Percentiles rank a stretch among this genome's conserved stretches.
phyloP scores from a whole-genome alignment of 2,329 filamentous ascomycete species.

The Neofusicoccum umdonicola region DNA sequence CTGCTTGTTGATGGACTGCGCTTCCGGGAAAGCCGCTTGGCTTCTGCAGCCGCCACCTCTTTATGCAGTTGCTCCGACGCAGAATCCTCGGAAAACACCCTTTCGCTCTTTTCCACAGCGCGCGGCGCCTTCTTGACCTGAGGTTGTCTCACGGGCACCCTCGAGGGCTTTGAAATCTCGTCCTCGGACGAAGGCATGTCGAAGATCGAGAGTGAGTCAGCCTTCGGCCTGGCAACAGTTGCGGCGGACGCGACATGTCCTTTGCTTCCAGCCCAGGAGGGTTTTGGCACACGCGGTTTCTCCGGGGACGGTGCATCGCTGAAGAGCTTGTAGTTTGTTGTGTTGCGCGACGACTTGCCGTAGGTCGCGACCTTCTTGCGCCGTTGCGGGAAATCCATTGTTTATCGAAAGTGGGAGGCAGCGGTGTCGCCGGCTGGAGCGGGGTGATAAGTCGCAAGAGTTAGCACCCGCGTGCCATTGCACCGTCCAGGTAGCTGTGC shows the following conservation, averaged over 20 bases:
- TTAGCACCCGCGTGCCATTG: background rate
- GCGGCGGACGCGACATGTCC: background rate
- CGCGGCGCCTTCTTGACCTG: background rate
- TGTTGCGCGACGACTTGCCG: slow-evolving; percentile 33
- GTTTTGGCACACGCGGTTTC: slow-evolving; percentile 27
- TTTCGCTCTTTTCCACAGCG: background rate
- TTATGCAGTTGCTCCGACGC: slow-evolving; percentile 14
- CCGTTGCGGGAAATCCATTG: slow-evolving; percentile 23
- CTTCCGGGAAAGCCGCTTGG: background rate
- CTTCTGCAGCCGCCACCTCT: slow-evolving; percentile 8
- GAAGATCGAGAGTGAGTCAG: slow-evolving; percentile 29
- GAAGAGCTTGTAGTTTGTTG: slow-evolving; percentile 20
- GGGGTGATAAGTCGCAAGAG: background rate
- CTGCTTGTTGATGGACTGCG: background rate
- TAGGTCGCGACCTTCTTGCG: slow-evolving; percentile 41
- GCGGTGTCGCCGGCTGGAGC: background rate
- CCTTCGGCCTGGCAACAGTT: background rate
- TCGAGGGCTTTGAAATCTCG: slow-evolving; percentile 20
- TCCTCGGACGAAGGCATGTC: slow-evolving; percentile 41
- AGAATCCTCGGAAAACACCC: slow-evolving; percentile 6
- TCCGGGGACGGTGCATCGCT: slow-evolving; percentile 34
- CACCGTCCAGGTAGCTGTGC: background rate
- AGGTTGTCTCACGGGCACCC: background rate
- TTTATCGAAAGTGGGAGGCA: slow-evolving; percentile 1
- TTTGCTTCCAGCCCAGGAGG: background rate